phyloP scores from a whole-genome alignment of 2,329 filamentous ascomycete species.

The Aspergillus phoenicis region DNA sequence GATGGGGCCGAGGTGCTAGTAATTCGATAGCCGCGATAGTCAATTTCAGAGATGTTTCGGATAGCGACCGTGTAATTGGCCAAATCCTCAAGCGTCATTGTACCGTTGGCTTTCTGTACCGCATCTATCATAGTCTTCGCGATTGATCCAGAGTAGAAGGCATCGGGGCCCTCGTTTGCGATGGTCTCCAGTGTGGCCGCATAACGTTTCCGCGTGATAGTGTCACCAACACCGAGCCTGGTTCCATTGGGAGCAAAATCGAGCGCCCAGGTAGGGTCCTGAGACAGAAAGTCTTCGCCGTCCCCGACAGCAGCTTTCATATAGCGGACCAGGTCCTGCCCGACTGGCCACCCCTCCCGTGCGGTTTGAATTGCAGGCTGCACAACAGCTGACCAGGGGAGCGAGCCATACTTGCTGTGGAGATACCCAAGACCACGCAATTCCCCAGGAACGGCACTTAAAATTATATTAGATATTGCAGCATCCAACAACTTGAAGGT shows the following conservation, averaged over 20 bases:
- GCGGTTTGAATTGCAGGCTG: constrained; percentile 75
- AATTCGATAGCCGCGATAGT: constrained; percentile 71
- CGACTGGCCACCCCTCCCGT: constrained; percentile 71
- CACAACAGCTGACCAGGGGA: constrained; percentile 73
- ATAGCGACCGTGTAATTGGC: constrained; percentile 69
- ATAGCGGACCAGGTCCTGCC: constrained; percentile 72
- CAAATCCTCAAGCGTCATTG: constrained; percentile 80
- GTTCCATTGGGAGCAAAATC: constrained; percentile 87
- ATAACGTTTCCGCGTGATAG: constrained; percentile 77
- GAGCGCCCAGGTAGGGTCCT: constrained; percentile 77
- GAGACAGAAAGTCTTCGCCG: constrained; percentile 67
- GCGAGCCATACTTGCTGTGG: constrained; percentile 61
- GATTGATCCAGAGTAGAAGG: constrained; percentile 73
- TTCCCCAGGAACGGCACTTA: constrained; percentile 59
- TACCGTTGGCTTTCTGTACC: constrained; percentile 72
- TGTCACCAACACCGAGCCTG: constrained; percentile 71
- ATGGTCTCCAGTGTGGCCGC: constrained; percentile 78
- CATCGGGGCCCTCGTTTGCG: constrained; percentile 69
- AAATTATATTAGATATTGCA: constrained; percentile 5
- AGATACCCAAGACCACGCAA: constrained; percentile 77
- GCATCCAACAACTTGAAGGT: not conserved
- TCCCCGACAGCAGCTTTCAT: constrained; percentile 60
- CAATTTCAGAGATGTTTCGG: constrained; percentile 64
- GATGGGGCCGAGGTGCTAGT: constrained; percentile 69
- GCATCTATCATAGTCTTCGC: constrained; percentile 73